Evolutionary conservation across 257 asterid species (phyloP), one percentile per base, ranked within the genome.

Genomic region (Capsicum baccatum): DNA sequence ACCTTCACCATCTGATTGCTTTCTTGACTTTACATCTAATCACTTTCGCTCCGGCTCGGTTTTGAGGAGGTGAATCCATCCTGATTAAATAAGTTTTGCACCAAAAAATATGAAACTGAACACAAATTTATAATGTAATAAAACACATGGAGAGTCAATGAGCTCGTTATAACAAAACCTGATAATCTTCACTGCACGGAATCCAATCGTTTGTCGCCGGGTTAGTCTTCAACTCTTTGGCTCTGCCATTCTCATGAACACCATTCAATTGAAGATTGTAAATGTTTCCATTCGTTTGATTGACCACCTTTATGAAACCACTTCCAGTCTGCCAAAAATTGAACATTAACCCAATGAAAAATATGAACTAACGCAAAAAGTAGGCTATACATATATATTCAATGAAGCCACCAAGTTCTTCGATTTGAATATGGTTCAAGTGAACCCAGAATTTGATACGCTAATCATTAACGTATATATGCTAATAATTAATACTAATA

Each of bases 121-220:
- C 26, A 74, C 9, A 68, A n/a, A 71, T 82, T 33, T 26, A 59
- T 82, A 52, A 9, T 39, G 39, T 56, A 52, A 47, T 60, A 15
- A 6, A 42, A 54, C 48, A 16, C 9, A 78, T 48, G 35, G 26
- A 57, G 21, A 50, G 19, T 39, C n/a, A 47, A 55, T 58, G 7
- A 68, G n/a, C 37, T 42, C 21, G 47, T 26, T 14, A 8, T 62
- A 69, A 9, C 62, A 11, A 33, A 10, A 87, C 90, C 92, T 87
- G 87, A 84, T 85, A 13, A 64, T 85, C 86, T 19, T 86, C 92
- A 9, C 52, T 26, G 35, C 50, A 80, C 2, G 92, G 92, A 39
- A 87, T 87, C 92, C 92, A 88, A 16, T 90, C 92, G 17, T 90
- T 88, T 17, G 88, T 90, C 4, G 91, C 91, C 0, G 92, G 91